phyloP scores from a whole-genome alignment of 176 grass and related monocot species.

The Oryza glaberrima region DNA sequence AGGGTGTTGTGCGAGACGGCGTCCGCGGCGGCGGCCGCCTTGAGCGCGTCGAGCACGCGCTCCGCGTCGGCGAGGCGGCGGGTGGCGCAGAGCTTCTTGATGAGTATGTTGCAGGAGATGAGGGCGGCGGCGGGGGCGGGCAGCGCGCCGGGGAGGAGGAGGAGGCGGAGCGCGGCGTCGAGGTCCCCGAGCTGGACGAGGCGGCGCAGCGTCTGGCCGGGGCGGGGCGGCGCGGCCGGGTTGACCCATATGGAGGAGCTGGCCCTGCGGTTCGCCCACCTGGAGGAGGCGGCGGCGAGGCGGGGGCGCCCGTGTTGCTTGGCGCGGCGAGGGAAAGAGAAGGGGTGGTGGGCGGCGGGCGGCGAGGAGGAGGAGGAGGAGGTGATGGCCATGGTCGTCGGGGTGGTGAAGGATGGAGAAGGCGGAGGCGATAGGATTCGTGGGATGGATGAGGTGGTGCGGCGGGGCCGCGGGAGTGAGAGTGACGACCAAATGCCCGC shows the following conservation, averaged over 20 bases:
- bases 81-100: constrained; percentile 49
- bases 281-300: constrained; percentile 29
- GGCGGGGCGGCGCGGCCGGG: constrained; percentile 33
- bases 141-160: constrained; percentile 16
- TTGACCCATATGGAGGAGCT: constrained; percentile 47
- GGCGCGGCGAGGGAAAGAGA: neutral
- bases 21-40: constrained; percentile 42
- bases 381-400: constrained; percentile 28
- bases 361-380: neutral
- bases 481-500: neutral
- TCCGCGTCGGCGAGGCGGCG: constrained; percentile 40
- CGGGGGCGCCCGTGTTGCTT: neutral
- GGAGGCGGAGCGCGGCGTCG: constrained; percentile 44
- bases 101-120: constrained; percentile 50
- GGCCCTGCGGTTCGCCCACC: constrained; percentile 27
- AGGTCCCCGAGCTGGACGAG: constrained; percentile 52
- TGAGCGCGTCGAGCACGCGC: constrained; percentile 43
- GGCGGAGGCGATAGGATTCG: neutral
- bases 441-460: neutral
- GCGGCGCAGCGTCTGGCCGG: constrained; percentile 35
- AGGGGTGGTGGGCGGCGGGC: constrained; percentile 14
- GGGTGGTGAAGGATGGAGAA: neutral
- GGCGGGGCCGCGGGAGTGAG: neutral
- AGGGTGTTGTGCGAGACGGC: constrained; percentile 61
- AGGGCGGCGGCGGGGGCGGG: neutral